phyloP scores from a whole-genome alignment of 306 rosid genomes.

The Rosa rugosa region DNA sequence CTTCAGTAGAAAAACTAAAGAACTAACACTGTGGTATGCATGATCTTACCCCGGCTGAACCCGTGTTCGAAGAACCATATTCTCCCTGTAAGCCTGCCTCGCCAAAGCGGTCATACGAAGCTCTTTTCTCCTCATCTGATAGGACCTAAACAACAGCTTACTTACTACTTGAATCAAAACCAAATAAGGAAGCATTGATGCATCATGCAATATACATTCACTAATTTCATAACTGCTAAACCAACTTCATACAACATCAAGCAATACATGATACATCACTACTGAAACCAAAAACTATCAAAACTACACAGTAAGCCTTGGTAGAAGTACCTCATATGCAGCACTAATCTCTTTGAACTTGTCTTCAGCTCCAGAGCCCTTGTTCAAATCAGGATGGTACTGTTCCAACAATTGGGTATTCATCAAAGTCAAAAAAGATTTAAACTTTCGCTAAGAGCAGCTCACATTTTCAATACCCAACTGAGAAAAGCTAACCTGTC shows the following conservation, averaged over 20 bases:
- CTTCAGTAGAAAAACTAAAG: neutral
- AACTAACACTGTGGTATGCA: neutral
- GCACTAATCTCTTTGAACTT: conserved; percentile 94
- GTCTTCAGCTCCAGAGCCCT: conserved; percentile 80
- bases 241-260: conserved; percentile 15
- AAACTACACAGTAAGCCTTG: neutral
- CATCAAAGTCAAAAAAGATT: conserved; percentile 4
- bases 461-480: neutral
- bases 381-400: conserved; percentile 83
- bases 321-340: conserved; percentile 83
- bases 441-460: neutral
- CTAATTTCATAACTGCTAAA: conserved; percentile 8
- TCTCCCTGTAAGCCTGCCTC: conserved; percentile 88
- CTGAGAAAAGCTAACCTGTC: conserved; percentile 52
- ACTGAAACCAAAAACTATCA: neutral
- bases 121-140: conserved; percentile 95
- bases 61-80: conserved; percentile 46
- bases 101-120: conserved; percentile 89
- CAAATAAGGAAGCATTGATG: conserved; percentile 13
- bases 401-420: conserved; percentile 28
- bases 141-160: conserved; percentile 78
- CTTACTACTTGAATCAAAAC: conserved; percentile 48
- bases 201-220: conserved; percentile 15
- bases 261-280: conserved; percentile 4
- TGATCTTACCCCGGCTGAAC: conserved; percentile 69